These are phyloP conservation scores for Polygonum maritimum DNA, from an alignment of 148 eudicot species.

Conservation along the genomic window DNA sequence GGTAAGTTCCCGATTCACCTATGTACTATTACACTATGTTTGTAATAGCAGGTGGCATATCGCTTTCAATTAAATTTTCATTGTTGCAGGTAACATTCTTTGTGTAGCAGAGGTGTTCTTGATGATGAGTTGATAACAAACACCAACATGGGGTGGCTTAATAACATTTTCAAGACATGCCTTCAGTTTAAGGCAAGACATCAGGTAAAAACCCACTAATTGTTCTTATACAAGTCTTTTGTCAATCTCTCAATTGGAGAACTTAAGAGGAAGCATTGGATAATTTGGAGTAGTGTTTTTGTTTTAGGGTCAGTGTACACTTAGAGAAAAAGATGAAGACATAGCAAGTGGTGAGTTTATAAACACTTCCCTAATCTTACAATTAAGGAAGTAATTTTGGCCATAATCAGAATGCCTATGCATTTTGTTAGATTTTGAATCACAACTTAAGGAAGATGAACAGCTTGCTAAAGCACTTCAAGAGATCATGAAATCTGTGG, in stretches of 20 bases:
- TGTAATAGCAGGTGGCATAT: not conserved
- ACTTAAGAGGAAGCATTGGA: not conserved
- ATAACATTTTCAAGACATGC: slow-evolving; percentile 66
- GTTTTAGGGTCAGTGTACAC: slow-evolving; percentile 32
- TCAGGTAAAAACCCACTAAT: slow-evolving; percentile 23
- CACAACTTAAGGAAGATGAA: slow-evolving; percentile 68
- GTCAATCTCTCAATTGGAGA: not conserved
- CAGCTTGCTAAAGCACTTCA: slow-evolving; percentile 63
- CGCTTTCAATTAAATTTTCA: not conserved
- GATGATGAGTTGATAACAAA: not conserved
- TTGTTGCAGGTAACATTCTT: not conserved
- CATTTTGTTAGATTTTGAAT: slow-evolving; percentile 31
- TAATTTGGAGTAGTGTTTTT: not conserved
- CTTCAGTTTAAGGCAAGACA: slow-evolving; percentile 46
- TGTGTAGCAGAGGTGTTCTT: not conserved
- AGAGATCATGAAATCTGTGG: slow-evolving; percentile 49
- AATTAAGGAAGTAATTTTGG: no score
- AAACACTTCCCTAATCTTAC: not conserved
- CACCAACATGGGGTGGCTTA: slow-evolving; percentile 64
- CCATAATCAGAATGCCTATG: not conserved
- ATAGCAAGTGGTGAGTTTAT: slow-evolving; percentile 39
- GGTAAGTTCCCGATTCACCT: not conserved
- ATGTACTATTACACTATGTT: not conserved
- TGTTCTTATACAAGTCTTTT: not conserved
- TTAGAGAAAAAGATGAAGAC: slow-evolving; percentile 34